Evolutionary conservation across 441 rosid genomes (phyloP).

Genomic region (Adansonia madagascariensis): DNA sequence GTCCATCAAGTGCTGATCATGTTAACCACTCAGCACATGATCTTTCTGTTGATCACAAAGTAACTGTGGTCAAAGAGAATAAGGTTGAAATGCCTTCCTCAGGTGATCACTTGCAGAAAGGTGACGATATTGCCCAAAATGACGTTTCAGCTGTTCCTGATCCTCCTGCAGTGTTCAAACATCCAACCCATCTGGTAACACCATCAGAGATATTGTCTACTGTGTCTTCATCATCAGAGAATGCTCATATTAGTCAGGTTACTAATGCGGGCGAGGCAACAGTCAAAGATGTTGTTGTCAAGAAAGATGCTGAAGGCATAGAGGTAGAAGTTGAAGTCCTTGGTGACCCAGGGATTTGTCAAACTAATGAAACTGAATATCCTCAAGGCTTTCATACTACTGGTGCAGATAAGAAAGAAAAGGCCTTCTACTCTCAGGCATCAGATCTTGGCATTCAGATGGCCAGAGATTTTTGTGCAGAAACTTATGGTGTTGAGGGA

Average conservation of each 20-base stretch:
- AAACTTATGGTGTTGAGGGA: conserved; percentile 38
- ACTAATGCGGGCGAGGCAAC: conserved; percentile 38
- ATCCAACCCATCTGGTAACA: conserved; percentile 57
- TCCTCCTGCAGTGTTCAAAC: conserved; percentile 44
- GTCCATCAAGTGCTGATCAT: conserved; percentile 45
- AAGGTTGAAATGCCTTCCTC: conserved; percentile 40
- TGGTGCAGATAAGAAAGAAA: conserved; percentile 48
- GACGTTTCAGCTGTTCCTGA: conserved; percentile 43
- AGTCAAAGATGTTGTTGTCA: conserved; percentile 42
- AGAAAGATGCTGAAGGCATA: conserved; percentile 37
- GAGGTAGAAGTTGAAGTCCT: conserved; percentile 53
- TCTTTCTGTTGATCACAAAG: conserved; percentile 35
- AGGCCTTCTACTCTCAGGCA: conserved; percentile 55
- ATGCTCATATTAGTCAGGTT: conserved; percentile 40
- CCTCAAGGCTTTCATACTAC: conserved; percentile 34
- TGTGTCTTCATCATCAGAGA: conserved; percentile 44
- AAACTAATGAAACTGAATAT: conserved; percentile 36
- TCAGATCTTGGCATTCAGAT: conserved; percentile 56
- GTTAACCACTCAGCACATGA: conserved; percentile 44
- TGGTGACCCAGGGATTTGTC: conserved; percentile 42
- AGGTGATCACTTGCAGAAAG: conserved; percentile 41
- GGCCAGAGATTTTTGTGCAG: conserved; percentile 45
- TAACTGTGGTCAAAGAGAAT: conserved; percentile 38
- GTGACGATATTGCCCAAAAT: conserved; percentile 37
- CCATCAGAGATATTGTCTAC: conserved; percentile 59